Evolutionary conservation across 2,329 filamentous ascomycete genomes (phyloP), one percentile per base, ranked within the genome.

Genomic region (Microascus cirrosus): DNA sequence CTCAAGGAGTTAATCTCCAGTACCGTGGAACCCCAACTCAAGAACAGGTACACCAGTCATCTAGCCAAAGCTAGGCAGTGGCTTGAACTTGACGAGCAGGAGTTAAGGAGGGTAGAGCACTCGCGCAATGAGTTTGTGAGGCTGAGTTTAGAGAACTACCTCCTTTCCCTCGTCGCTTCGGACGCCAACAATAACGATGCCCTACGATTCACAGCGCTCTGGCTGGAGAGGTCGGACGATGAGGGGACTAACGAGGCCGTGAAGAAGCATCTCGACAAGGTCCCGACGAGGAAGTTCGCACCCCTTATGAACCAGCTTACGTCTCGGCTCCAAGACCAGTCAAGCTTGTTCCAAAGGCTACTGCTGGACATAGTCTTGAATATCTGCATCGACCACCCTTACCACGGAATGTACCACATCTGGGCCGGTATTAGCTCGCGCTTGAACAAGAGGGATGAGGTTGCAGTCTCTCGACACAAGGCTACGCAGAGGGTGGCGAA

Each of bases 331-430:
- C 84, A 95, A 60, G 83, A 89, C 61, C 71, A 79, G 1, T 80
- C 78, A 1, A 77, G 79, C 18, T 68, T 76, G 0, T 99, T 99
- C 66, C 94, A 99, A 66, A 78, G 76, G 48, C 77, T 93, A 1
- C 76, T 99, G 1, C 82, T 84, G 56, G 76, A 78, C 1, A 74
- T 99, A 20, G 85, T 97, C 3, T 83, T 85, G 65, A 85, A 85
- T 10, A 96, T 99, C 58, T 97, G 93, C 67, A 78, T 82, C 12
- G 91, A 99, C 59, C 94, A 99, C 71, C 95, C 94, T 0, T 96
- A 92, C 69, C 95, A 99, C 68, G 91, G 91, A 54, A 93, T 97
- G 85, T 95, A 99, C 68, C 92, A 97, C 64, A 90, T 99, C 50
- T 96, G 93, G 77, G 89, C 92, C 2, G 86, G 87, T 24, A 85